These are phyloP conservation scores for Fraxinus dipetala DNA, from an alignment of 305 asterid species.

Conservation along the genomic window DNA sequence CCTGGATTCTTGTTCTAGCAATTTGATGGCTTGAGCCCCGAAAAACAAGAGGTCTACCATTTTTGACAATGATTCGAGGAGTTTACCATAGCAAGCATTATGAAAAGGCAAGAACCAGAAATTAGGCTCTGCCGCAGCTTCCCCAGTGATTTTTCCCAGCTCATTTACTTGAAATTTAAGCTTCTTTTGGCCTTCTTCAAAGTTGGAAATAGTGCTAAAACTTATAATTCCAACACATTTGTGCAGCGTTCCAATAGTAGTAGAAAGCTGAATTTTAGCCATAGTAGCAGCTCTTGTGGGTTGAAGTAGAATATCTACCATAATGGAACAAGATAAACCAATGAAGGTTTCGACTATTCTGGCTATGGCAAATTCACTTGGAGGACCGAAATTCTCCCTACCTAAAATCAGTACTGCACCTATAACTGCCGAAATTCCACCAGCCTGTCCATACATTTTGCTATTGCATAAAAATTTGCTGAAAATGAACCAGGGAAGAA, in stretches of 20 bases:
- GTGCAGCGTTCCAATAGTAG: conserved; percentile 32
- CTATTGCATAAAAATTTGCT: conserved; percentile 56
- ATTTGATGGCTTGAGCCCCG: conserved; percentile 38
- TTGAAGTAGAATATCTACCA: conserved; percentile 63
- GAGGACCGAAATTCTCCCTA: conserved; percentile 56
- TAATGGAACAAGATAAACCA: conserved; percentile 64
- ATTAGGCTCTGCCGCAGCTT: conserved; percentile 80
- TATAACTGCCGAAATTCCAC: conserved; percentile 71
- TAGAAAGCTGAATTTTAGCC: conserved; percentile 55
- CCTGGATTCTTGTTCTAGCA: conserved; percentile 45
- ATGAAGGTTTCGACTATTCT: conserved; percentile 73
- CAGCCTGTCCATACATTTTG: conserved; percentile 80
- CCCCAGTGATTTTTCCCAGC: conserved; percentile 55
- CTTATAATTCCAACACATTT: conserved; percentile 34
- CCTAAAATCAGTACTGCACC: conserved; percentile 74
- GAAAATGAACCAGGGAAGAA: conserved; percentile 78
- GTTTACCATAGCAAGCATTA: conserved; percentile 44
- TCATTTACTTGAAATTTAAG: conserved; percentile 36
- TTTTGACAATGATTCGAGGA: conserved; percentile 50
- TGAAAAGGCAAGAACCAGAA: conserved; percentile 80
- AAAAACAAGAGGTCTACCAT: conserved; percentile 54
- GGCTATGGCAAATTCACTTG: conserved; percentile 72
- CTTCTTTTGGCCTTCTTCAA: conserved; percentile 33
- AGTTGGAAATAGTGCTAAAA: conserved; percentile 22
- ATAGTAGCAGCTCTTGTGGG: conserved; percentile 71